A percentile compares a stretch with the other conserved stretches of the same genome.
Conservation (phyloP, 306 rosid species). For the Citrullus colocynthis region DNA sequence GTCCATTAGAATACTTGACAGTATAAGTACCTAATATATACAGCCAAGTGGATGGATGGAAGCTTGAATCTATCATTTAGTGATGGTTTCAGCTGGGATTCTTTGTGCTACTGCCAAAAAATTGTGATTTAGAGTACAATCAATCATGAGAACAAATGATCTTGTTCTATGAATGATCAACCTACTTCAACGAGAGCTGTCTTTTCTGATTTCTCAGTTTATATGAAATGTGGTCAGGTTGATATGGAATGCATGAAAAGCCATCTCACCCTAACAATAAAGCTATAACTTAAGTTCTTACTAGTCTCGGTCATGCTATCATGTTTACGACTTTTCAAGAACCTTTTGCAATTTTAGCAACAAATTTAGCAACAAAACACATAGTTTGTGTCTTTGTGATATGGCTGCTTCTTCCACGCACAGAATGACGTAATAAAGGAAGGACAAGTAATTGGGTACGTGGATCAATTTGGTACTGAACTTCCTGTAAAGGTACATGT, state of each 20-base stretch:
- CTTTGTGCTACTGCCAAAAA: neutral
- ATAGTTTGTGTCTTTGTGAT: neutral
- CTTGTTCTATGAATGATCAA: neutral
- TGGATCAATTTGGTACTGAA: slow-evolving; percentile 80
- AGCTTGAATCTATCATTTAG: neutral
- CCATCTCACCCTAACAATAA: neutral
- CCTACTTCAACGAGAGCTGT: neutral
- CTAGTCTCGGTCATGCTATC: neutral
- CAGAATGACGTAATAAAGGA: slow-evolving; percentile 82
- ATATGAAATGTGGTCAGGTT: neutral
- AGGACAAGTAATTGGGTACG: slow-evolving; percentile 86
- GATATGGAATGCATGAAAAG: neutral
- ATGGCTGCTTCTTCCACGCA: slow-evolving; percentile 13
- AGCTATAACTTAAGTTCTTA: neutral
- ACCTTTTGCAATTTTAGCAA: neutral
- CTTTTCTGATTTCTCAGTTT: neutral
- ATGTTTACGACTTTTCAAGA: neutral
- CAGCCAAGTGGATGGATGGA: neutral
- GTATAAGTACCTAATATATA: neutral
- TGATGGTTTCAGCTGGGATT: neutral
- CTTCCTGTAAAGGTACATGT: slow-evolving; percentile 73
- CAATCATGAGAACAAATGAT: neutral
- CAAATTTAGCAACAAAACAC: neutral
- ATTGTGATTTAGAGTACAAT: neutral
- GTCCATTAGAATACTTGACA: neutral